Evolutionary conservation across 768 basidiomycete genomes (phyloP).

Genomic region (Candolleomyces aberdarensis): DNA sequence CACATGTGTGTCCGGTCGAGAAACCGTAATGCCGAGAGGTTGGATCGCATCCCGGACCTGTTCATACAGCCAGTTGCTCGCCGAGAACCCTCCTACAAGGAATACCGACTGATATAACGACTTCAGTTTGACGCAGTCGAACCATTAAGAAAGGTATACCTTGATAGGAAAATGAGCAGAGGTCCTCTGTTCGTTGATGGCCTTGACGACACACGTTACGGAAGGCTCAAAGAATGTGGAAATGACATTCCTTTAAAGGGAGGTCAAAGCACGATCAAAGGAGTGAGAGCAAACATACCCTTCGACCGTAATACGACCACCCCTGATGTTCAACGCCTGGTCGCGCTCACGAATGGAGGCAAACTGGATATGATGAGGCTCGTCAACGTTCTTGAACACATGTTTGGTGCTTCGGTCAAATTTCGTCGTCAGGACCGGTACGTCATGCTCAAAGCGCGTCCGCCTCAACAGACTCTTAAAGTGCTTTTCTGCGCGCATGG

Average conservation of each 20-base stretch:
- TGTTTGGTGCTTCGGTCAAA: conserved; percentile 46
- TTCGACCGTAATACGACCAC: conserved; percentile 40
- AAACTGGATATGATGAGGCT: conserved; percentile 41
- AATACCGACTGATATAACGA: conserved; percentile 31
- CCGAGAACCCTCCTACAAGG: conserved; percentile 59
- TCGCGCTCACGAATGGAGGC: conserved; percentile 38
- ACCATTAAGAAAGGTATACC: neutral
- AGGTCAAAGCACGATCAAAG: neutral
- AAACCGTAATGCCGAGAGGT: conserved; percentile 35
- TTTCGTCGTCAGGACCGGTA: conserved; percentile 30
- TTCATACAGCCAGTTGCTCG: conserved; percentile 52
- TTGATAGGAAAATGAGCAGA: conserved; percentile 9
- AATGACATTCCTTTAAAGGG: conserved; percentile 7
- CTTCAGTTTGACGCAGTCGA: too few species aligned
- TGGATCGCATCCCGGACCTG: conserved; percentile 38
- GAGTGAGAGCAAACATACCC: conserved; percentile 20
- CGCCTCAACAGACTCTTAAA: conserved; percentile 32
- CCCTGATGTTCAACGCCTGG: conserved; percentile 29
- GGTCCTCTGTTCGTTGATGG: conserved; percentile 15
- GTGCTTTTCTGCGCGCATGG: conserved; percentile 30
- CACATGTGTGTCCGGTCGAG: conserved; percentile 54
- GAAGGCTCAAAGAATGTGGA: conserved; percentile 26
- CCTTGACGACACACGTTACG: conserved; percentile 19
- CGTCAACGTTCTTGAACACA: conserved; percentile 30
- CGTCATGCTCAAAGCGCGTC: conserved; percentile 35